Evolutionary conservation across 75 land plant genomes (phyloP).

Genomic region (Isoetes taiwanensis): DNA sequence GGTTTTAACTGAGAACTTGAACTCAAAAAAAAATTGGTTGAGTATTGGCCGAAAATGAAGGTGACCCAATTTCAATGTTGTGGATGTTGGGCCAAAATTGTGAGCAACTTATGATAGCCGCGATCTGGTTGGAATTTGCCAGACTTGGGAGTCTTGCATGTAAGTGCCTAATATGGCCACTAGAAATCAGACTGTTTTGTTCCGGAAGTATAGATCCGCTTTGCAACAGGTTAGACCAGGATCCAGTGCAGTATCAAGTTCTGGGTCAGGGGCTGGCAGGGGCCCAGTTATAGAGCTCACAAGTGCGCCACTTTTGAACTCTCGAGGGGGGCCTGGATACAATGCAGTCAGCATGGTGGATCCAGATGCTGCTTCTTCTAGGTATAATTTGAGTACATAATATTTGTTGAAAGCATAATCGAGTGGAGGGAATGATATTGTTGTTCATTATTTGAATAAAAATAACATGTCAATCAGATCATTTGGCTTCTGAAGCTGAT

Average conservation of each 20-base stretch:
- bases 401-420: not conserved
- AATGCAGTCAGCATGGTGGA: conserved; percentile 58
- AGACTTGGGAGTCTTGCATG: too few species aligned
- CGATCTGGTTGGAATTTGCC: too few species aligned
- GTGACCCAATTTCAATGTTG: too few species aligned
- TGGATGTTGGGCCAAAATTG: too few species aligned
- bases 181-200: conserved; percentile 47
- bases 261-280: conserved; percentile 5
- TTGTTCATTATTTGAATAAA: conserved; percentile 6
- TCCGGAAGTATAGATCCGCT: conserved; percentile 52
- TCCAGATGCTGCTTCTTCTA: conserved; percentile 11
- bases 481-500: not conserved
- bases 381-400: not conserved
- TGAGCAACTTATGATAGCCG: too few species aligned
- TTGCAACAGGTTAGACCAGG: conserved; percentile 38
- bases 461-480: too few species aligned
- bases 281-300: conserved; percentile 61
- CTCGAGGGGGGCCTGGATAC: conserved; percentile 26
- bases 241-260: conserved; percentile 9
- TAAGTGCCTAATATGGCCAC: too few species aligned
- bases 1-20: too few species aligned
- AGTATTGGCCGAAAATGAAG: too few species aligned
- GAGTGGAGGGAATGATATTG: not conserved
- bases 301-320: conserved; percentile 36
- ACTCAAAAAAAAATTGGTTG: too few species aligned